Evolutionary conservation across 2,329 filamentous ascomycete genomes (phyloP).

Genomic region (Mollisiaceae sp.): DNA sequence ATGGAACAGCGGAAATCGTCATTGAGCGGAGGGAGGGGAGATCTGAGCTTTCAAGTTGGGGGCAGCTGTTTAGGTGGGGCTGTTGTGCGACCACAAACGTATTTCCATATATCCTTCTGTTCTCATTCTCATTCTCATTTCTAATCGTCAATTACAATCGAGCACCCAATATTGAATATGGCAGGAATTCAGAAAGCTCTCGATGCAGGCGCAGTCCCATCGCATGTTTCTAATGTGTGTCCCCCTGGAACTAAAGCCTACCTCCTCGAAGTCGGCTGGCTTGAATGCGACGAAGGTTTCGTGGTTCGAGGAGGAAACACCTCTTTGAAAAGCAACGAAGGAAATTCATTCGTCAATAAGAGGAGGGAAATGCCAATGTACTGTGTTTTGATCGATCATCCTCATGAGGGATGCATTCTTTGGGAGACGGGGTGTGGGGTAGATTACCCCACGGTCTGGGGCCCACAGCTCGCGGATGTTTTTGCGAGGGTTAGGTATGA

Average conservation of each 20-base stretch:
- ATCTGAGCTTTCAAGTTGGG: not conserved
- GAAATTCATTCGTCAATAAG: constrained; percentile 34
- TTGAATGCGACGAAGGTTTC: constrained; percentile 54
- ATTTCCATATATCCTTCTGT: not conserved
- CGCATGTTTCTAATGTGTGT: constrained; percentile 42
- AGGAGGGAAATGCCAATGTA: constrained; percentile 37
- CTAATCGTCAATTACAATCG: not conserved
- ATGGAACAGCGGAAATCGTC: constrained; percentile 12
- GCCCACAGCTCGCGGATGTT: constrained; percentile 45
- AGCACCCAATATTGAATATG: constrained; percentile 15
- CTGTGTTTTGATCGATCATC: constrained; percentile 37
- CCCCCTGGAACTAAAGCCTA: constrained; percentile 53
- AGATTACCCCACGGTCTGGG: constrained; percentile 42
- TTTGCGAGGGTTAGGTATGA: constrained; percentile 44
- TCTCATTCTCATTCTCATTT: constrained; percentile 8
- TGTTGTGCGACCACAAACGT: constrained; percentile 1
- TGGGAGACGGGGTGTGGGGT: constrained; percentile 38
- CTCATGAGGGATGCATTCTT: constrained; percentile 36
- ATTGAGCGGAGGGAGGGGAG: not conserved
- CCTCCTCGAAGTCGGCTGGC: constrained; percentile 50
- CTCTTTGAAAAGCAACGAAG: constrained; percentile 32
- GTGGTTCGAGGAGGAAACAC: constrained; percentile 37
- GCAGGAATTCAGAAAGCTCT: constrained; percentile 36
- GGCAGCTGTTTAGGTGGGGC: constrained; percentile 1
- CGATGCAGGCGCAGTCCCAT: constrained; percentile 33